A percentile compares a stretch with the other conserved stretches of the same genome.
Evolutionary conservation across 169 alveolate species (phyloP).

Genomic region (Cryptosporidium sp.): DNA sequence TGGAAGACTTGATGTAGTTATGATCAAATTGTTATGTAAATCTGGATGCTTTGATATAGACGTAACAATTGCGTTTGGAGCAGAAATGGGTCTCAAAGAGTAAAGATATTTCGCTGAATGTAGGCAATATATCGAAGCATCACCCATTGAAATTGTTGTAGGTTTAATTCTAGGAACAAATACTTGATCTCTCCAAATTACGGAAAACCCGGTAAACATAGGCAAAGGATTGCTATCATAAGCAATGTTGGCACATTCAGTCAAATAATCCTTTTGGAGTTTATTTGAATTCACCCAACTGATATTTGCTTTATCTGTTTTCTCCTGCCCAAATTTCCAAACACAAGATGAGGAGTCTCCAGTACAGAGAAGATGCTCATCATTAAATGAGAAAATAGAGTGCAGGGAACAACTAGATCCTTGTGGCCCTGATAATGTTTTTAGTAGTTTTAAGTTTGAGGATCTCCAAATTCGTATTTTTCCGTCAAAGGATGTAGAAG

Average conservation of each 20-base stretch:
- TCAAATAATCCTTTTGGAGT: neutral
- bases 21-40: neutral
- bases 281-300: neutral
- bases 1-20: slow-evolving; percentile 65
- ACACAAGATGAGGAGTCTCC: slow-evolving; percentile 24
- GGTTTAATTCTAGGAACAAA: slow-evolving; percentile 26
- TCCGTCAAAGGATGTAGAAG: slow-evolving; percentile 64
- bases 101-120: neutral
- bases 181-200: slow-evolving; percentile 15
- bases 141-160: neutral
- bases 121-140: slow-evolving; percentile 1
- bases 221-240: neutral
- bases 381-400: slow-evolving; percentile 36
- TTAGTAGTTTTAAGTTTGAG: slow-evolving; percentile 13
- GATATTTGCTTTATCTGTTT: neutral
- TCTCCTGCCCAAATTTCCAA: slow-evolving; percentile 30
- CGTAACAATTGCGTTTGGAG: slow-evolving; percentile 6
- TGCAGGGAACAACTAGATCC: slow-evolving; percentile 19
- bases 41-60: slow-evolving; percentile 36
- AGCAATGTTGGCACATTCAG: no score
- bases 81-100: neutral
- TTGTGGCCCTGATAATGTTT: slow-evolving; percentile 39
- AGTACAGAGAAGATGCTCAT: slow-evolving; percentile 18
- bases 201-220: slow-evolving; percentile 38
- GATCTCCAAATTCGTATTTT: slow-evolving; percentile 51